Evolutionary conservation across 2,329 filamentous ascomycete species (phyloP).

Genomic region (Lachnellula occidentalis): DNA sequence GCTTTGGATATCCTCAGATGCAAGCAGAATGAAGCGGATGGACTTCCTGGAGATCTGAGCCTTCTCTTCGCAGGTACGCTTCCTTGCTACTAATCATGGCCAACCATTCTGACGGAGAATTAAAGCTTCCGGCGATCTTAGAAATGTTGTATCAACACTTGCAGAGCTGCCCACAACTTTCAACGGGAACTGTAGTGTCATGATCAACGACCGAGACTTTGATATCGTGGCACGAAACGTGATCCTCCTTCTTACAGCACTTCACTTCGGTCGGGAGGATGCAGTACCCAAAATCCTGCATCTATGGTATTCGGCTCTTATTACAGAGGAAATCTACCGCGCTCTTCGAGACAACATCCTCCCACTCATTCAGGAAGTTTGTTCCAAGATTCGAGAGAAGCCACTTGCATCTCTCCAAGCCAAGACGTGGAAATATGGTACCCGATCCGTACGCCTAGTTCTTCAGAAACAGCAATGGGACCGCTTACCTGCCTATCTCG

Average conservation of each 20-base stretch:
- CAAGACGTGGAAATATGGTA: slow-evolving; percentile 7
- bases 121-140: slow-evolving; percentile 39
- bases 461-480: slow-evolving; percentile 32
- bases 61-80: slow-evolving; percentile 34
- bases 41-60: slow-evolving; percentile 22
- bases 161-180: slow-evolving; percentile 17
- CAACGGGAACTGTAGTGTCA: slow-evolving; percentile 33
- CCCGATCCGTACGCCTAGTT: slow-evolving; percentile 19
- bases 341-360: slow-evolving; percentile 5
- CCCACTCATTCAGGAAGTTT: slow-evolving; percentile 31
- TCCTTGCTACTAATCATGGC: too few relatives aligned
- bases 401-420: not conserved
- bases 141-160: slow-evolving; percentile 36
- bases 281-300: slow-evolving; percentile 23
- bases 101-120: too few relatives aligned
- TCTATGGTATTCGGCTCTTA: slow-evolving; percentile 40
- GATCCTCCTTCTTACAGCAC: slow-evolving; percentile 9
- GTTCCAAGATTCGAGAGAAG: slow-evolving; percentile 30
- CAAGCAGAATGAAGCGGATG: slow-evolving; percentile 27
- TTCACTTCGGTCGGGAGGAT: not conserved
- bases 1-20: slow-evolving; percentile 36
- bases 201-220: slow-evolving; percentile 14
- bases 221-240: slow-evolving; percentile 12
- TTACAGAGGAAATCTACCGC: not conserved
- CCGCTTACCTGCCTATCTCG: slow-evolving; percentile 24